Base-by-base conservation (phyloP, 163 green algal species). In the Chlorella variabilis region DNA sequence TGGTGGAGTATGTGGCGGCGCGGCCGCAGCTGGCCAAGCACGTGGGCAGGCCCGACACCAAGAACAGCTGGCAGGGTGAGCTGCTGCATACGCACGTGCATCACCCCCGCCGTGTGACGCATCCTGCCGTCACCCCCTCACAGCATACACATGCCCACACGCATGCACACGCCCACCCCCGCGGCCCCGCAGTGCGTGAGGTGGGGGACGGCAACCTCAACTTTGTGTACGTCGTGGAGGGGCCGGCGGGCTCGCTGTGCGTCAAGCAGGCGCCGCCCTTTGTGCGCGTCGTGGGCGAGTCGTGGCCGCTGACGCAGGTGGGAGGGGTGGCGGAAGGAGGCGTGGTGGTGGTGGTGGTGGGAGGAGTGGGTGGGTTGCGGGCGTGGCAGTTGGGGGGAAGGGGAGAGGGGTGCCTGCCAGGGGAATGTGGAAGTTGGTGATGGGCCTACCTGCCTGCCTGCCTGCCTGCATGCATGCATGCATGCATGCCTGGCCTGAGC, bases 171-270 rank as follows among this genome's bases (percentile, higher is more conserved):
- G n/a, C n/a, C 45, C 45, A 15, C 45, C 15, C 45, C 45, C 15
- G 45, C 45, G 11, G 45, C 45, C 1, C 13, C 59, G 61, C 63
- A 48, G 87, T 92, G 18, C 49, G 79, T 13, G 94, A 98, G 83
- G 91, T 98, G 6, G 94, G 94, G 2, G 97, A 99, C 84, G 97
- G 97, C 75, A 99, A 99, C 91, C 96, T 99, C 85, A 99, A 99
- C 89, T 99, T 97, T 86, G 96, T 99, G 59, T 99, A 94, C 89
- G 95, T 99, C 31, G 80, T 99, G 41, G 88, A 94, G 65, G 96
- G 94, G 13, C 93, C 94, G 0, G 38, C 51, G 13, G 94, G 94
- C 4, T 77, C 78, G 4, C 42, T 99, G 59, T 93, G 94, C 71
- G 48, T 99, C 61, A 99, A 99, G 90, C 96, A 99, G 88, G 92